Percentiles rank a stretch among this genome's conserved stretches.
Evolutionary conservation across 257 asterid genomes (phyloP).

Genomic region (Solanum virginianum): DNA sequence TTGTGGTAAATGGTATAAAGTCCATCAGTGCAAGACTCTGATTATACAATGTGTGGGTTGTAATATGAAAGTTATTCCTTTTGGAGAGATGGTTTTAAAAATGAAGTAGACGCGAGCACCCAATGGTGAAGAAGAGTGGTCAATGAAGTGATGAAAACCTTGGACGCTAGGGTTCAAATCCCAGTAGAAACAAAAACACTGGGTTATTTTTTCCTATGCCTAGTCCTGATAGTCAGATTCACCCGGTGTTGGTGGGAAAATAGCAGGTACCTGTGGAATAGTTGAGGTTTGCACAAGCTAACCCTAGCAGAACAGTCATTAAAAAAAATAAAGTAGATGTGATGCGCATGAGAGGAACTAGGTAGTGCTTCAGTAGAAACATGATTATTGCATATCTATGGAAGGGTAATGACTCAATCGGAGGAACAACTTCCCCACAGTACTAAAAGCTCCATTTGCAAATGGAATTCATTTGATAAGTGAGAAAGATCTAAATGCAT

Average conservation of each 20-base stretch:
- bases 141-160: background rate
- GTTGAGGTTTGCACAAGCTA: background rate
- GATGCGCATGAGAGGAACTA: background rate
- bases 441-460: background rate
- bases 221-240: background rate
- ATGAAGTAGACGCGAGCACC: background rate
- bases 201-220: background rate
- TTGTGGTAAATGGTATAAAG: background rate
- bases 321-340: background rate
- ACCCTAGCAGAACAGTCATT: background rate
- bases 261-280: background rate
- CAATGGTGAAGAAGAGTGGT: background rate
- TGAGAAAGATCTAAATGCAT: background rate
- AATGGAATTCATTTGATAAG: background rate
- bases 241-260: background rate
- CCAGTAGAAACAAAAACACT: background rate
- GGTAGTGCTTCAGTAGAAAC: background rate
- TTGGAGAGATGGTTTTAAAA: background rate
- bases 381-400: background rate
- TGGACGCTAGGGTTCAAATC: background rate
- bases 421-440: background rate
- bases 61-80: background rate
- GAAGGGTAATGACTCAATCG: background rate
- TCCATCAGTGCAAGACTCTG: background rate
- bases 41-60: background rate